Evolutionary conservation across 805 yeast species (phyloP).

Genomic region (Teunomyces stri): DNA sequence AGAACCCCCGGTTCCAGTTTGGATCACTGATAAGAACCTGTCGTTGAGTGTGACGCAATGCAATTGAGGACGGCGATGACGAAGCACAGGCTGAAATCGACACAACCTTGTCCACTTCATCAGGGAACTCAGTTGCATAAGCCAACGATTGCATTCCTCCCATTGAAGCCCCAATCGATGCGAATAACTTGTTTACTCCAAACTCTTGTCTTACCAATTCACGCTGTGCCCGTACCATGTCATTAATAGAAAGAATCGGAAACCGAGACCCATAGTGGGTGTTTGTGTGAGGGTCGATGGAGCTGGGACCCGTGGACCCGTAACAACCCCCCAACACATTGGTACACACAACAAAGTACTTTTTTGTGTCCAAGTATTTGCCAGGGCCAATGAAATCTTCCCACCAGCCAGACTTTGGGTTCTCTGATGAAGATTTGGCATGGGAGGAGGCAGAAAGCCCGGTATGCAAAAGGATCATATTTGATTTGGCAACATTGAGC

Average conservation of each 20-base stretch:
- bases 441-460: constrained; percentile 93
- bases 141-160: constrained; percentile 99
- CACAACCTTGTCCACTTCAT: constrained; percentile 67
- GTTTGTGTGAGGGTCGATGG: constrained; percentile 66
- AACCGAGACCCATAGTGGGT: constrained; percentile 79
- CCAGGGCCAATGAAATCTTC: constrained; percentile 89
- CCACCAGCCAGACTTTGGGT: constrained; percentile 90
- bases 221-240: constrained; percentile 89
- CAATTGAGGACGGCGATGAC: constrained; percentile 91
- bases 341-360: constrained; percentile 81
- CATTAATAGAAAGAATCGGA: constrained; percentile 81
- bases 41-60: constrained; percentile 88
- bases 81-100: constrained; percentile 92
- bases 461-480: constrained; percentile 80
- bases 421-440: constrained; percentile 75
- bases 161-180: constrained; percentile 89
- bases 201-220: constrained; percentile 61
- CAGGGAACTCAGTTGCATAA: constrained; percentile 79
- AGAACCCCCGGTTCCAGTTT: constrained; percentile 89
- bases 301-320: constrained; percentile 92
- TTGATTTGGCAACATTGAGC: constrained; percentile 59
- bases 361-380: constrained; percentile 72
- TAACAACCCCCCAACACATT: constrained; percentile 93
- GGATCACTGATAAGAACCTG: constrained; percentile 94
- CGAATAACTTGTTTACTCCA: constrained; percentile 63